These are phyloP conservation scores for Cryptococcus sp. DNA, from an alignment of 1,284 basidiomycete genomes.

Conservation along the genomic window DNA sequence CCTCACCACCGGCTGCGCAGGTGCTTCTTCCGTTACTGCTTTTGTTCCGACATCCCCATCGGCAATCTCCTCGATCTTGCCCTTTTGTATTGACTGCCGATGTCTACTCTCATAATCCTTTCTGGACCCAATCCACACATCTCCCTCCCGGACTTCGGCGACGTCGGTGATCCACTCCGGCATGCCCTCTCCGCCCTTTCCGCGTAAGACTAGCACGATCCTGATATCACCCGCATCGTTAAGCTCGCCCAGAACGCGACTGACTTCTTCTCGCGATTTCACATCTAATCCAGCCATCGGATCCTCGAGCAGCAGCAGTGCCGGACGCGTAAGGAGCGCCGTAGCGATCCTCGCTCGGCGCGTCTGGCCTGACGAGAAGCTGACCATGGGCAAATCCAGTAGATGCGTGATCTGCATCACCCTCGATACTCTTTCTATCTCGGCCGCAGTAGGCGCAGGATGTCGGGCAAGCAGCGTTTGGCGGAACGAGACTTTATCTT, in stretches of 20 bases:
- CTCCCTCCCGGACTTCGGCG: conserved; percentile 58
- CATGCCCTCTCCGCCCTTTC: conserved; percentile 67
- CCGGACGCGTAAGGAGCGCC: conserved; percentile 70
- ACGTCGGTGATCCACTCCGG: conserved; percentile 82
- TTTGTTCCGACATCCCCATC: conserved; percentile 35
- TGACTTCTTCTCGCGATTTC: conserved; percentile 43
- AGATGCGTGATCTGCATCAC: conserved; percentile 63
- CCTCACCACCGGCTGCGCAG: conserved; percentile 59
- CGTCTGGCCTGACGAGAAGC: conserved; percentile 89
- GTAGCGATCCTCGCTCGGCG: conserved; percentile 79
- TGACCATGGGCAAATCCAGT: conserved; percentile 77
- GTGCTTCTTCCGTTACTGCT: conserved; percentile 53
- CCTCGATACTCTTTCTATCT: conserved; percentile 45
- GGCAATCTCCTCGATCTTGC: conserved; percentile 59
- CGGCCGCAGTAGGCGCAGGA: conserved; percentile 40
- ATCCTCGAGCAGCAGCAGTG: conserved; percentile 79
- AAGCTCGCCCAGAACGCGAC: conserved; percentile 42
- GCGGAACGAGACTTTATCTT: conserved; percentile 68
- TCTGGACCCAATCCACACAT: conserved; percentile 58
- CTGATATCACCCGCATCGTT: conserved; percentile 47
- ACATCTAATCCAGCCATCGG: conserved; percentile 59
- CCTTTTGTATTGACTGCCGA: not conserved
- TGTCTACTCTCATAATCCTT: conserved; percentile 50
- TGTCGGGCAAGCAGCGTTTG: conserved; percentile 35
- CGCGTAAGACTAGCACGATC: conserved; percentile 76